Conservation (phyloP, 169 alveolate genomes). For the Plasmodium knowlesi region DNA sequence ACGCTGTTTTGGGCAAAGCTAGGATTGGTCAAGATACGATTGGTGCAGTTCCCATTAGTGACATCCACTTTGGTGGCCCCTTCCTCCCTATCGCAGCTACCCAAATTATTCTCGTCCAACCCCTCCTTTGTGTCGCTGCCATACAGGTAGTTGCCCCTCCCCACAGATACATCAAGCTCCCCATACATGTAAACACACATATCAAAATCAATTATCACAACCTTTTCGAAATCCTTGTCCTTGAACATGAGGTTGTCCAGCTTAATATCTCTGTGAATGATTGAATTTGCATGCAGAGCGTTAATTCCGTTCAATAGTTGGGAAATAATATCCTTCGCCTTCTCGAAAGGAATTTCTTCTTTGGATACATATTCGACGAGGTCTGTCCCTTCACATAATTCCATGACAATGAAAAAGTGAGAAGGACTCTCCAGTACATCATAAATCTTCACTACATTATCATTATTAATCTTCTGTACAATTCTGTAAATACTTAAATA, state of each 20-base stretch:
- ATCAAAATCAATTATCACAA: slow-evolving; percentile 68
- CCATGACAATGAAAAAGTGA: slow-evolving; percentile 69
- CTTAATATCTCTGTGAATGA: slow-evolving; percentile 70
- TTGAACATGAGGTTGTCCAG: slow-evolving; percentile 66
- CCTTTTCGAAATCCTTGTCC: slow-evolving; percentile 34
- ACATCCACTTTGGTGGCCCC: neutral
- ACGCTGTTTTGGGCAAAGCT: neutral
- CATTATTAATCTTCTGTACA: slow-evolving; percentile 44
- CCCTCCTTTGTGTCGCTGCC: slow-evolving; percentile 7
- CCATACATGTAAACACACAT: slow-evolving; percentile 56
- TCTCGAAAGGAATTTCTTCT: slow-evolving; percentile 50
- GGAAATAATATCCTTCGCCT: slow-evolving; percentile 47
- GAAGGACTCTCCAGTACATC: slow-evolving; percentile 38
- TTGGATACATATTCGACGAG: slow-evolving; percentile 72
- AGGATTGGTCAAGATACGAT: neutral
- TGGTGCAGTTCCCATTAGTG: neutral
- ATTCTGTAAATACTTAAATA: slow-evolving; percentile 46
- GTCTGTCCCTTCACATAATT: slow-evolving; percentile 70
- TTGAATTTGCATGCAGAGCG: slow-evolving; percentile 41
- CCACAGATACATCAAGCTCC: neutral
- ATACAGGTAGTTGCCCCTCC: neutral
- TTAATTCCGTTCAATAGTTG: slow-evolving; percentile 49
- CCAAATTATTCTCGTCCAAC: slow-evolving; percentile 8
- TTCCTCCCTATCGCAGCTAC: neutral
- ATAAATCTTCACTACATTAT: slow-evolving; percentile 58